A percentile compares a stretch with the other conserved stretches of the same genome.
Conservation (phyloP, 1,284 basidiomycete genomes). For the Ustilago shanxiensis region DNA sequence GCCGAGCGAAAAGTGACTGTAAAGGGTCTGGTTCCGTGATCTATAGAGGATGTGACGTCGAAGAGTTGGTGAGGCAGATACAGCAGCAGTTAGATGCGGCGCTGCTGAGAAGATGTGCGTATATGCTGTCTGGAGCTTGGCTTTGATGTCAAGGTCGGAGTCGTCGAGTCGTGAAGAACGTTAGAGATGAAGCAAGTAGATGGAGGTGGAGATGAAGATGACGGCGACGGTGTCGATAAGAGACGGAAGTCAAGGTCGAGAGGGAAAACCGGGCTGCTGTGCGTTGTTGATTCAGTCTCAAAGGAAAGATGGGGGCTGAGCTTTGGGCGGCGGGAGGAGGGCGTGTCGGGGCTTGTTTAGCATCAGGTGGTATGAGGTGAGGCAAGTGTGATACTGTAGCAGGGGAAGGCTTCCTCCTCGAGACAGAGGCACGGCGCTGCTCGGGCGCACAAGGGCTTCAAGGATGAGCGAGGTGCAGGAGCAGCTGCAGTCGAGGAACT, state of each 20-base stretch:
- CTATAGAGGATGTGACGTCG: background rate
- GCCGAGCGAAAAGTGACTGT: background rate
- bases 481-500: background rate
- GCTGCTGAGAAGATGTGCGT: background rate
- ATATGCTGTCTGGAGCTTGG: background rate
- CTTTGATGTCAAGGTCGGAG: background rate
- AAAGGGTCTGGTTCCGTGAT: background rate
- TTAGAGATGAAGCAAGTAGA: constrained; percentile 6
- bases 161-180: background rate
- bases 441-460: constrained; percentile 1
- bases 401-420: background rate
- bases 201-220: background rate
- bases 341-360: constrained; percentile 10
- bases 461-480: constrained; percentile 19
- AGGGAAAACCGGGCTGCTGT: background rate
- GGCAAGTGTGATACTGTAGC: background rate
- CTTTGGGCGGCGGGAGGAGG: constrained; percentile 4
- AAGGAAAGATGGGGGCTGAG: constrained; percentile 3
- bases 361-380: constrained; percentile 1
- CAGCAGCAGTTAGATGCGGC: background rate
- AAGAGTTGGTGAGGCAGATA: background rate
- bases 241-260: background rate
- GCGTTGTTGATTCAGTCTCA: background rate
- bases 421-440: background rate
- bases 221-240: background rate